These are phyloP conservation scores for Camelina hispida DNA, from an alignment of 345 rosid genomes.

Conservation along the genomic window DNA sequence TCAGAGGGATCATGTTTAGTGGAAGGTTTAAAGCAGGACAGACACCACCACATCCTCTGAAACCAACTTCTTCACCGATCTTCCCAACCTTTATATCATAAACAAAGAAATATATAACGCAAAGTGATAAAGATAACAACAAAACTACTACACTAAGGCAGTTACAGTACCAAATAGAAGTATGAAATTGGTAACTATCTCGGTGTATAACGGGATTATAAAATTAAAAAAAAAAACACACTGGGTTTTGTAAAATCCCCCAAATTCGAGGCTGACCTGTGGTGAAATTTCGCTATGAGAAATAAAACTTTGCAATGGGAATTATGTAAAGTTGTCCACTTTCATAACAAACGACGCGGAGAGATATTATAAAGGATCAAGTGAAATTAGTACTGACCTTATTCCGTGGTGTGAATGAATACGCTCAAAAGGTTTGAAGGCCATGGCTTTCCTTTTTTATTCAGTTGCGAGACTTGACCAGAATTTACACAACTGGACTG, in stretches of 20 bases:
- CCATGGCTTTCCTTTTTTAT: background rate
- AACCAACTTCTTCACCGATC: conserved; percentile 7
- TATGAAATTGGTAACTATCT: background rate
- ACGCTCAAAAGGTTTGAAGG: background rate
- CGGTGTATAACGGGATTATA: too few species aligned
- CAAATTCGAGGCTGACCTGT: background rate
- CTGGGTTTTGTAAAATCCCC: too few species aligned
- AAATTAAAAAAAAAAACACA: too few species aligned
- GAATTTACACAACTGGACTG: background rate
- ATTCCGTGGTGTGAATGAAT: background rate
- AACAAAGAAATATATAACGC: too few species aligned
- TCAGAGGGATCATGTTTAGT: background rate
- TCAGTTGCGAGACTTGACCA: background rate
- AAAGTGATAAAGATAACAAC: background rate
- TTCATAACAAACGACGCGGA: background rate
- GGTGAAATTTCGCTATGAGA: background rate
- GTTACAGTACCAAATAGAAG: background rate
- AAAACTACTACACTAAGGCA: background rate
- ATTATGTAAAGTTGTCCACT: background rate
- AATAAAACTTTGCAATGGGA: background rate
- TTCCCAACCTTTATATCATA: background rate
- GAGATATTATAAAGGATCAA: background rate
- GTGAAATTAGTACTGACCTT: background rate
- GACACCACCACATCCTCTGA: background rate
- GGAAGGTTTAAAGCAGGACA: conserved; percentile 1